Evolutionary conservation across 306 rosid species (phyloP), one percentile per base, ranked within the genome.

Genomic region (Sicyos baderoa): DNA sequence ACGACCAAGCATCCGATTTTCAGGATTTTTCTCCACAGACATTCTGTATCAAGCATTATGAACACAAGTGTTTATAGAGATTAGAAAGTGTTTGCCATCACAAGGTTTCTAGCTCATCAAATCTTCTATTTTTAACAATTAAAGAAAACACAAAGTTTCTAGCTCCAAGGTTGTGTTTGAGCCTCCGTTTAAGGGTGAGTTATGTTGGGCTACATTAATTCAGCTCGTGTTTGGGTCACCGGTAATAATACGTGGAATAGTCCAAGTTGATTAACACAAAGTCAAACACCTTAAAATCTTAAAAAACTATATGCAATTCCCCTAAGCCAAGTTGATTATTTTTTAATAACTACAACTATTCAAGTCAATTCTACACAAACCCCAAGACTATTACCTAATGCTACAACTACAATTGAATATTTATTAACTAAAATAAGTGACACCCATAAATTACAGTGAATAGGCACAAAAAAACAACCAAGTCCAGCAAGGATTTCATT

Each of bases 1-100:
- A 44, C 18, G 79, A 47, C 97, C 99, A 71, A 93, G 91, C 99
- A 93, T 93, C 21, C 76, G 88, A 66, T 82, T 88, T 11, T 32
- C 27, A 0, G 96, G 97, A 81, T 77, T 63, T 68, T 75, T 93
- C 82, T 90, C 94, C 75, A 86, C 97, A 6, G 91, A 86, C 79
- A 80, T n/a, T 74, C 99, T 93, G 86, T 35, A 66, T 22, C 37
- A 22, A 66, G 32, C 40, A 66, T 66, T 22, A 15, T 21, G 40
- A 29, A 21, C 35, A 78, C 71, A 37, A 61, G 8, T 60, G 45
- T 55, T 55, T 25, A 25, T 5, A 12, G 27, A 11, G n/a, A n/a
- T n/a, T n/a, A n/a, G n/a, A n/a, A 13, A 27, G 19, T 1, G 22
- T 35, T 10, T 61, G 29, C 3, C 29, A 1, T 25, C 29, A 6